Conservation (phyloP, 2,329 filamentous ascomycete species). For the Microsporum ferrugineum region DNA sequence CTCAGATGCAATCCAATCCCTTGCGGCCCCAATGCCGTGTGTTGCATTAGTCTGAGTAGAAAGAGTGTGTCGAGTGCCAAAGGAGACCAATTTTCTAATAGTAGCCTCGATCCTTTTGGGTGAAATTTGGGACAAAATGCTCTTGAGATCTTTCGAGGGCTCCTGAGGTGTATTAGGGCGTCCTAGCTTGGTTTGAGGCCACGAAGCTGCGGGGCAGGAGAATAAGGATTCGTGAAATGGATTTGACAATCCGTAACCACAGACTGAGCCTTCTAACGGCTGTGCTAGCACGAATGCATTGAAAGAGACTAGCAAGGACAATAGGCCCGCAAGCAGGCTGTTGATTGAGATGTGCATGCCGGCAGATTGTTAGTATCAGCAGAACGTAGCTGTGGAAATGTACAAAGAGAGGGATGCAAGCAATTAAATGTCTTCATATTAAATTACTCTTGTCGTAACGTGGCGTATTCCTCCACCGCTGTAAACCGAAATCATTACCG, state of each 20-base stretch:
- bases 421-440: background rate
- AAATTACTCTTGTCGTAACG: background rate
- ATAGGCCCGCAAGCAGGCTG: background rate
- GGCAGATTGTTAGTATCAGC: background rate
- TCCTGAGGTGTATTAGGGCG: slow-evolving; percentile 6
- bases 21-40: slow-evolving; percentile 9
- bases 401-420: background rate
- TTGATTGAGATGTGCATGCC: background rate
- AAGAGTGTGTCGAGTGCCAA: slow-evolving; percentile 10
- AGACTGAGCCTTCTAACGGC: background rate
- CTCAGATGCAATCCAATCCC: slow-evolving; percentile 9
- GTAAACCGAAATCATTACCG: background rate
- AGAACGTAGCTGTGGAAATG: background rate
- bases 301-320: background rate
- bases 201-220: slow-evolving; percentile 9
- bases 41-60: slow-evolving; percentile 11
- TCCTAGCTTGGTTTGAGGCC: slow-evolving; percentile 6
- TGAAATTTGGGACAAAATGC: slow-evolving; percentile 9
- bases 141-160: slow-evolving; percentile 6
- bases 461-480: background rate
- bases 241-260: background rate
- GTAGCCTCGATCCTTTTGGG: slow-evolving; percentile 7
- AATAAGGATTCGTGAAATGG: slow-evolving; percentile 4
- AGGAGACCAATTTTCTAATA: slow-evolving; percentile 9
- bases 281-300: background rate